phyloP scores from a whole-genome alignment of 176 grass and related monocot species.

The Aegilops longissima region DNA sequence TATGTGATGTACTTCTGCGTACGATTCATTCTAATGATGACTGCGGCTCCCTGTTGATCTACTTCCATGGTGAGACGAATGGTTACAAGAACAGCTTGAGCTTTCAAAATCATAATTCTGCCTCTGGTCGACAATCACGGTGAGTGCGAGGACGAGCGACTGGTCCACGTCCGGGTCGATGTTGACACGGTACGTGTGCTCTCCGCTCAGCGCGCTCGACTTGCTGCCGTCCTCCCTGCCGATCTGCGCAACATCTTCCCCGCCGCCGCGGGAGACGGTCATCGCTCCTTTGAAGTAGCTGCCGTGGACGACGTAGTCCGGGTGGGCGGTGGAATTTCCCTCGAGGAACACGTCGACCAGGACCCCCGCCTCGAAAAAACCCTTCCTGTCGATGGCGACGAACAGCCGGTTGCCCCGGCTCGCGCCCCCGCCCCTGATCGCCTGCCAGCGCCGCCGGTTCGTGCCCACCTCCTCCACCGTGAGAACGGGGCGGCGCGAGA shows the following conservation, averaged over 20 bases:
- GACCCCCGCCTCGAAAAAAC: conserved; percentile 20
- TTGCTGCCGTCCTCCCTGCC: background rate
- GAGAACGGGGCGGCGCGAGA: conserved; percentile 26
- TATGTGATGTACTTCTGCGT: too few relatives aligned
- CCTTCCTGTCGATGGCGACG: conserved; percentile 19
- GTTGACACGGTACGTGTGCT: conserved; percentile 29
- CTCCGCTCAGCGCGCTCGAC: background rate
- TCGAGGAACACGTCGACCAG: conserved; percentile 45
- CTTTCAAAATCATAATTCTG: background rate
- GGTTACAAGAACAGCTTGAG: background rate
- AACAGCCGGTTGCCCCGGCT: conserved; percentile 30
- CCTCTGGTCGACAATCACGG: conserved; percentile 49
- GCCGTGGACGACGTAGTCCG: conserved; percentile 48
- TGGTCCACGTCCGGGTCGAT: conserved; percentile 51
- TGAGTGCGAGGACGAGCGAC: conserved; percentile 46
- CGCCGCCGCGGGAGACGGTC: conserved; percentile 28
- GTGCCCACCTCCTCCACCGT: conserved; percentile 28
- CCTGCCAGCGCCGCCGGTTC: conserved; percentile 15
- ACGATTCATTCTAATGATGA: too few relatives aligned
- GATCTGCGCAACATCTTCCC: conserved; percentile 27
- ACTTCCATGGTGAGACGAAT: background rate
- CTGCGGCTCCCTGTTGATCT: too few relatives aligned
- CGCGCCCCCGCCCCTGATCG: conserved; percentile 45
- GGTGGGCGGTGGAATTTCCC: background rate
- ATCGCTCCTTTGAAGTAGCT: conserved; percentile 27